These are phyloP conservation scores for Phlyctochytrium planicorne DNA, from an alignment of 192 early-diverging fungal species.

Conservation along the genomic window DNA sequence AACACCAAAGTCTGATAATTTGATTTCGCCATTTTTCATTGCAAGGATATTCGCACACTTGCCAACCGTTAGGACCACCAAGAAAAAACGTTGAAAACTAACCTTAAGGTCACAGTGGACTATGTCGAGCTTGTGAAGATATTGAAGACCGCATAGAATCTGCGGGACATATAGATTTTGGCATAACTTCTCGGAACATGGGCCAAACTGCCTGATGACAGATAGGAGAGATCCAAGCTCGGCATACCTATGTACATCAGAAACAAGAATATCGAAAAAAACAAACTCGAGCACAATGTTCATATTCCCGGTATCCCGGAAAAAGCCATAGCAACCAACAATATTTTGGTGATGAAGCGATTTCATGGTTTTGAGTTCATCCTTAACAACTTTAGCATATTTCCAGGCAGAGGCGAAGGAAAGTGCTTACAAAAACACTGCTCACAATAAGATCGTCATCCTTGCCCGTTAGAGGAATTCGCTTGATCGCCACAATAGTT, in stretches of 20 bases:
- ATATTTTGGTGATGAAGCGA: constrained; percentile 81
- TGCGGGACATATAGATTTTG: constrained; percentile 75
- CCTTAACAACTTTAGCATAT: too few species aligned
- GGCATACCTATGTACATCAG: constrained; percentile 8
- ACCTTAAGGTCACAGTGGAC: constrained; percentile 91
- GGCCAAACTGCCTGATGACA: constrained; percentile 80
- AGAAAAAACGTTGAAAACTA: constrained; percentile 4
- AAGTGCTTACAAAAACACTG: too few species aligned
- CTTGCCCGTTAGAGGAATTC: too few species aligned
- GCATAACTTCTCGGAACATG: constrained; percentile 83
- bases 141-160: constrained; percentile 81
- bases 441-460: too few species aligned
- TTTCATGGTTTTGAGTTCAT: constrained; percentile 84
- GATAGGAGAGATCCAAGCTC: constrained; percentile 87
- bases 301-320: too few species aligned
- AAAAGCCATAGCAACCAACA: constrained; percentile 83
- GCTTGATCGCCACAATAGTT: too few species aligned
- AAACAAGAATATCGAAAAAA: constrained; percentile 8
- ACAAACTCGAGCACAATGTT: too few species aligned
- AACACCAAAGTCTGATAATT: constrained; percentile 94
- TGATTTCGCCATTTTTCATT: constrained; percentile 91
- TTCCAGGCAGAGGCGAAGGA: too few species aligned
- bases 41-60: constrained; percentile 83
- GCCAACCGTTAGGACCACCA: too few species aligned
- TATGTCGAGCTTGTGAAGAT: constrained; percentile 78